A percentile compares a stretch with the other conserved stretches of the same genome.
Evolutionary conservation across 306 rosid genomes (phyloP).

Genomic region (Rubus idaeus): DNA sequence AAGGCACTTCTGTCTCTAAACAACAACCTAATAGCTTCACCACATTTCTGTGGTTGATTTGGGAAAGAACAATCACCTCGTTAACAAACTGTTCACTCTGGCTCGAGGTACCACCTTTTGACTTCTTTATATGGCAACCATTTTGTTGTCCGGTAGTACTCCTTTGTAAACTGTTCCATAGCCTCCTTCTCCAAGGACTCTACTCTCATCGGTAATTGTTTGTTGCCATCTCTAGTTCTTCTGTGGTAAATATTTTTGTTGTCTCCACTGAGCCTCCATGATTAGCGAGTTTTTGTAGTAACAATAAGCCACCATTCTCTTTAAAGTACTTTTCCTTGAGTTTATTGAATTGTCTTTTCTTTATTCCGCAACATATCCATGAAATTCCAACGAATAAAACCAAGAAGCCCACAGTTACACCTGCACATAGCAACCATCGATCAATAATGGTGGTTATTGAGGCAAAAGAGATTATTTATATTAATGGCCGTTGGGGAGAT

Average conservation of each 20-base stretch:
- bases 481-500: too few species aligned
- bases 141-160: not conserved
- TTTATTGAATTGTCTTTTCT: constrained; percentile 2
- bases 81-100: constrained; percentile 9
- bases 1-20: not conserved
- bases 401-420: not conserved
- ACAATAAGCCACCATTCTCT: not conserved
- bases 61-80: constrained; percentile 3
- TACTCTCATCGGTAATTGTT: constrained; percentile 6
- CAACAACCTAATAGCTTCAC: constrained; percentile 12
- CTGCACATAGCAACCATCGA: not conserved
- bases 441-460: too few species aligned
- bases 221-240: constrained; percentile 18
- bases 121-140: constrained; percentile 6
- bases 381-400: not conserved
- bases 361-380: not conserved
- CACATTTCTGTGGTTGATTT: constrained; percentile 14
- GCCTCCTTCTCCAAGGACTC: constrained; percentile 9
- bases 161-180: constrained; percentile 16
- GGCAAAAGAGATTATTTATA: too few species aligned
- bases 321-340: not conserved
- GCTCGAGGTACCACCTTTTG: not conserved
- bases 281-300: not conserved
- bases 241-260: not conserved
- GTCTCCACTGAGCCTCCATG: not conserved